These are phyloP conservation scores for Anethum foeniculum DNA, from an alignment of 140 eudicot species.

Conservation along the genomic window DNA sequence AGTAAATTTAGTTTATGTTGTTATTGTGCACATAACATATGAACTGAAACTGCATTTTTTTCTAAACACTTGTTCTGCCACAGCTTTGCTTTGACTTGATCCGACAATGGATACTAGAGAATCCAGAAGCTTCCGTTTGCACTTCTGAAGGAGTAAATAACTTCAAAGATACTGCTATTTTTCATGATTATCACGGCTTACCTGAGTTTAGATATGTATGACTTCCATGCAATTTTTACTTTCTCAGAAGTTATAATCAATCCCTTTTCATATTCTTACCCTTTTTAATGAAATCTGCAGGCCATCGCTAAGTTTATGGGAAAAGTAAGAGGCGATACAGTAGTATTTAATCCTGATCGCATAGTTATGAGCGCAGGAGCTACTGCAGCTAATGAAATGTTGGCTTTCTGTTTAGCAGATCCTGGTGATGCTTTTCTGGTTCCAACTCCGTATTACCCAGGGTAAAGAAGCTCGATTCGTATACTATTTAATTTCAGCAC, in stretches of 20 bases:
- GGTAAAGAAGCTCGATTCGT: conserved; percentile 16
- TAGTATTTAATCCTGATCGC: conserved; percentile 39
- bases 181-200: too few species aligned
- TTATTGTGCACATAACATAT: not conserved
- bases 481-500: too few species aligned
- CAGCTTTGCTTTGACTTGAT: conserved; percentile 59
- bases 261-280: not conserved
- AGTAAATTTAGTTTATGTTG: not conserved
- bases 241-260: not conserved
- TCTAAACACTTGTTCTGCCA: too few species aligned
- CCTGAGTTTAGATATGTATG: conserved; percentile 41
- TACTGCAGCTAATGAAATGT: conserved; percentile 49
- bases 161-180: too few species aligned
- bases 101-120: conserved; percentile 39
- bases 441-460: conserved; percentile 59
- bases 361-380: conserved; percentile 61
- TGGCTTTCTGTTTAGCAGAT: conserved; percentile 53
- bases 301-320: conserved; percentile 50
- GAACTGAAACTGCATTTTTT: too few species aligned
- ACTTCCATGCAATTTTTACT: not conserved
- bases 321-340: conserved; percentile 40
- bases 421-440: conserved; percentile 57
- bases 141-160: conserved; percentile 32
- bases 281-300: not conserved
- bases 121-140: conserved; percentile 58